These are phyloP conservation scores for Fraxinus baroniana DNA, from an alignment of 305 asterid species.

Conservation along the genomic window DNA sequence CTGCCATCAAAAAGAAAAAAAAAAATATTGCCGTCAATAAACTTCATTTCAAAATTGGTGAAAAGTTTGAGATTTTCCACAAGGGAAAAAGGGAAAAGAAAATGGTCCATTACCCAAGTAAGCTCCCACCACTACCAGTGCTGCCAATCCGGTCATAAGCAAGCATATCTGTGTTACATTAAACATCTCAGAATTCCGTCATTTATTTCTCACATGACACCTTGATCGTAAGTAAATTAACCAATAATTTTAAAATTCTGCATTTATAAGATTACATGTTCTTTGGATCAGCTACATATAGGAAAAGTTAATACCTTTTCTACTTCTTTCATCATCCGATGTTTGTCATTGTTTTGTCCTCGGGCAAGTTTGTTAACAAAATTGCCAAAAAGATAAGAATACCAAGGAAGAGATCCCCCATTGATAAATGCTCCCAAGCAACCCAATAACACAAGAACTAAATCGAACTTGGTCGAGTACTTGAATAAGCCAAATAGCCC, in stretches of 20 bases:
- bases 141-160: slow-evolving; percentile 70
- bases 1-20: slow-evolving; percentile 33
- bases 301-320: slow-evolving; percentile 40
- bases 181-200: slow-evolving; percentile 4
- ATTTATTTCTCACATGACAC: not conserved
- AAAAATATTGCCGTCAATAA: not conserved
- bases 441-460: slow-evolving; percentile 61
- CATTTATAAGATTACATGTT: not conserved
- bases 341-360: slow-evolving; percentile 30
- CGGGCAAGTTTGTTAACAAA: slow-evolving; percentile 64
- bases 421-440: slow-evolving; percentile 76
- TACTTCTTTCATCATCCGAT: slow-evolving; percentile 70
- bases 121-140: slow-evolving; percentile 69
- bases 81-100: not conserved
- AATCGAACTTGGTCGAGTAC: slow-evolving; percentile 64
- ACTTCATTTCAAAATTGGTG: not conserved
- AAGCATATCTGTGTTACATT: slow-evolving; percentile 50
- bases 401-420: slow-evolving; percentile 94
- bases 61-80: not conserved
- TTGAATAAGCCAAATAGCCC: slow-evolving; percentile 66
- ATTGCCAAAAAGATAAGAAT: slow-evolving; percentile 65
- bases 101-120: slow-evolving; percentile 52
- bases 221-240: not conserved
- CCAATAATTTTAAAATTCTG: not conserved
- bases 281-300: not conserved